These are phyloP conservation scores for Microthlaspi erraticum DNA, from an alignment of 345 rosid genomes.

Conservation along the genomic window DNA sequence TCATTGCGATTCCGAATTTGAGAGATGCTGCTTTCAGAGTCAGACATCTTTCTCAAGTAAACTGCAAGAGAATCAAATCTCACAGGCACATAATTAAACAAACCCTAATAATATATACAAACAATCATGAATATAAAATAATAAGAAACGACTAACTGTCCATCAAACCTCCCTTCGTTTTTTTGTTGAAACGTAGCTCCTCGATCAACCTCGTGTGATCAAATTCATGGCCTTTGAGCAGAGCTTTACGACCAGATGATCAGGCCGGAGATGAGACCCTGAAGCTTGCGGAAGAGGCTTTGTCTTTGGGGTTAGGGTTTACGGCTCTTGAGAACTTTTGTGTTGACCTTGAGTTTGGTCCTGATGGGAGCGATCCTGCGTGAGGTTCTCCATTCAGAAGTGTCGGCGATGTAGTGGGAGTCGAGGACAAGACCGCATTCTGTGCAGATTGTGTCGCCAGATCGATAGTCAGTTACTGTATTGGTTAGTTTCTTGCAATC, in stretches of 20 bases:
- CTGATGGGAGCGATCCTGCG: neutral
- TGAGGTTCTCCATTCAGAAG: neutral
- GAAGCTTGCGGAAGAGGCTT: neutral
- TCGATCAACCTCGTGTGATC: neutral
- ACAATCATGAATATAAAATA: neutral
- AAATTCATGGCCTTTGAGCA: neutral
- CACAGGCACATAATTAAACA: neutral
- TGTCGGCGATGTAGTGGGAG: neutral
- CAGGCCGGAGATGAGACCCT: neutral
- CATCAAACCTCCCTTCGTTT: neutral
- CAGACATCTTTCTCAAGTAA: neutral
- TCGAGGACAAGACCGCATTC: conserved; percentile 9
- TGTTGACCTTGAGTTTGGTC: conserved; percentile 3
- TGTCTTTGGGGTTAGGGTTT: conserved; percentile 2
- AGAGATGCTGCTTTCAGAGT: no score
- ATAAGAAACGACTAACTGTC: neutral
- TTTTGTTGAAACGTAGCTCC: neutral
- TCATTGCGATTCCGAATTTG: neutral
- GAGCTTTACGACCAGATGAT: neutral
- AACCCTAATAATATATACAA: neutral
- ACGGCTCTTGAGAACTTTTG: neutral
- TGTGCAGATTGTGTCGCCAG: conserved; percentile 17
- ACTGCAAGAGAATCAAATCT: conserved; percentile 4
- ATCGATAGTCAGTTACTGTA: neutral
- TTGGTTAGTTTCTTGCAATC: conserved; percentile 17